Evolutionary conservation across 129 eudicot genomes (phyloP).

Genomic region (Helichrysum umbraculigerum): DNA sequence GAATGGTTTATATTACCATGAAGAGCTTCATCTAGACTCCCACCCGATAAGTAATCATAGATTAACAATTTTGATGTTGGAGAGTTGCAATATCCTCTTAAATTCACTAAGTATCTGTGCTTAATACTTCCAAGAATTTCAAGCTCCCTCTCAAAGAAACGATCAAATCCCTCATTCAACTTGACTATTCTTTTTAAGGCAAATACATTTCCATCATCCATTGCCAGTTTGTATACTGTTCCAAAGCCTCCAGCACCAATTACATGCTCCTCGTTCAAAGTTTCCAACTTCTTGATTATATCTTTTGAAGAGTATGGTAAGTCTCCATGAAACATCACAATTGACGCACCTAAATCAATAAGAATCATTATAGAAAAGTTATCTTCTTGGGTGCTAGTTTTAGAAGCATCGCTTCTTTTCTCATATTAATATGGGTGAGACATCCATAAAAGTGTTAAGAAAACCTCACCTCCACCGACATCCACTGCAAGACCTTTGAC

Average conservation of each 20-base stretch:
- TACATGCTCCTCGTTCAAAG: conserved; percentile 80
- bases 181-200: conserved; percentile 90
- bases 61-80: conserved; percentile 84
- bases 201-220: conserved; percentile 97
- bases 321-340: conserved; percentile 99
- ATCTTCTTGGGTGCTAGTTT: neutral
- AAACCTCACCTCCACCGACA: conserved; percentile 78
- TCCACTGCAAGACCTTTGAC: conserved; percentile 75
- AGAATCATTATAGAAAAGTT: conserved; percentile 11
- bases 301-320: conserved; percentile 96
- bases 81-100: conserved; percentile 97
- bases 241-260: conserved; percentile 98
- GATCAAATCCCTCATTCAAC: conserved; percentile 92
- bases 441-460: conserved; percentile 3
- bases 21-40: conserved; percentile 96
- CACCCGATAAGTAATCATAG: conserved; percentile 90
- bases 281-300: conserved; percentile 80
- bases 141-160: conserved; percentile 95
- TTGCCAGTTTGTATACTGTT: conserved; percentile 89
- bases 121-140: conserved; percentile 97
- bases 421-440: neutral
- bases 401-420: neutral
- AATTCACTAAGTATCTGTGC: conserved; percentile 80
- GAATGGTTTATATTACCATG: conserved; percentile 58
- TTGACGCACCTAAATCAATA: conserved; percentile 76